These are phyloP conservation scores for Phaffia tasmanica DNA, from an alignment of 768 basidiomycete species.

Conservation along the genomic window DNA sequence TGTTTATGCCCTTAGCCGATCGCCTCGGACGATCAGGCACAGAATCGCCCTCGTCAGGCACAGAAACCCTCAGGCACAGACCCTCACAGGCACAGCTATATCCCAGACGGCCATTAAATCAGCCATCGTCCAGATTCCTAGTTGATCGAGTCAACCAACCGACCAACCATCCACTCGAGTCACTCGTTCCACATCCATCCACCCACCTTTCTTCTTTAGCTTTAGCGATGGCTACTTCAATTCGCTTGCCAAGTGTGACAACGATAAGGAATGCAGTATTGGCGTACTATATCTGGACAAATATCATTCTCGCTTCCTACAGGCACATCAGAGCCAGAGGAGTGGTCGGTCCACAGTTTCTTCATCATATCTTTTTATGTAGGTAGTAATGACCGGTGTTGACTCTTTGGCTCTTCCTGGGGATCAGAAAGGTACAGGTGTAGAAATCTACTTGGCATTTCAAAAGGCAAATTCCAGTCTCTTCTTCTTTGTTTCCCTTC, in stretches of 20 bases:
- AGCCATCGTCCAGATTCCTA: too few species aligned
- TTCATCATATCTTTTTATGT: neutral
- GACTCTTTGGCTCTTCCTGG: neutral
- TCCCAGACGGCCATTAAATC: too few species aligned
- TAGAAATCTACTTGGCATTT: constrained; percentile 44
- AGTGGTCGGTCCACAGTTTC: constrained; percentile 29
- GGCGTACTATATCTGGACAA: constrained; percentile 37
- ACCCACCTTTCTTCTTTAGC: constrained; percentile 52
- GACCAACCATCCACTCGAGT: neutral
- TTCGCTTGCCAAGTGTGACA: constrained; percentile 38
- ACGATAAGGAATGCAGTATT: constrained; percentile 43
- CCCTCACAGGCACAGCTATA: too few species aligned
- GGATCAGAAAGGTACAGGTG: constrained; percentile 38
- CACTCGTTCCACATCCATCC: constrained; percentile 11
- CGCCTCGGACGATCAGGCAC: too few species aligned
- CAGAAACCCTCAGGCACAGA: too few species aligned
- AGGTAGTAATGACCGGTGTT: neutral
- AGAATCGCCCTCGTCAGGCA: too few species aligned
- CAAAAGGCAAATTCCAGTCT: neutral
- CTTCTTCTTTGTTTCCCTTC: constrained; percentile 36
- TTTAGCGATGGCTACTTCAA: constrained; percentile 40
- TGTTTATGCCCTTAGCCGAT: too few species aligned
- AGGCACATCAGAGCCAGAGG: constrained; percentile 60
- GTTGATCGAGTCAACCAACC: too few species aligned
- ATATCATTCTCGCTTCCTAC: constrained; percentile 42